phyloP scores from a whole-genome alignment of 2,329 filamentous ascomycete genomes.

The Colletotrichum sansevieriae region DNA sequence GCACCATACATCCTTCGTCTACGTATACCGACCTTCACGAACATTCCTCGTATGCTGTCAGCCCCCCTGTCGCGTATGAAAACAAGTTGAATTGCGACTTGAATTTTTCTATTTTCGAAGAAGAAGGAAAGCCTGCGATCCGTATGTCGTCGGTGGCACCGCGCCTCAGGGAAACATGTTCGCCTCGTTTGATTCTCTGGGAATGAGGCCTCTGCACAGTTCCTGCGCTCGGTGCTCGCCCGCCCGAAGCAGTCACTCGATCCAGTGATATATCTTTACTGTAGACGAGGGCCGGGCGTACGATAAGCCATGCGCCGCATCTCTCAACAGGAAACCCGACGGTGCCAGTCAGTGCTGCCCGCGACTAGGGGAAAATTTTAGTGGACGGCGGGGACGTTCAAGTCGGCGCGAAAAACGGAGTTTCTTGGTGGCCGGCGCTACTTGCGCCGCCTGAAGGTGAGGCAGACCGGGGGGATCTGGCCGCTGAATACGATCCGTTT shows the following conservation, averaged over 20 bases:
- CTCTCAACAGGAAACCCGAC: constrained; percentile 7
- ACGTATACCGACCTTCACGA: too few relatives aligned
- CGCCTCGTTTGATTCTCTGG: too few relatives aligned
- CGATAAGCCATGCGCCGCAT: not conserved
- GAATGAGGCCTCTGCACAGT: too few relatives aligned
- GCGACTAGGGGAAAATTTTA: not conserved
- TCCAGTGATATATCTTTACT: constrained; percentile 14
- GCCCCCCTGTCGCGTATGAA: too few relatives aligned
- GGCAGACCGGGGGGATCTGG: not conserved
- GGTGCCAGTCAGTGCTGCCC: constrained; percentile 7
- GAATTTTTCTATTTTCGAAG: too few relatives aligned
- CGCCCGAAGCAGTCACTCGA: constrained; percentile 18
- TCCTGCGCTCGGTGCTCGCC: constrained; percentile 2
- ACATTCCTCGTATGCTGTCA: too few relatives aligned
- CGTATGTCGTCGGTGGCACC: not conserved
- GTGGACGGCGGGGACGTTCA: not conserved
- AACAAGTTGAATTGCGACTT: too few relatives aligned
- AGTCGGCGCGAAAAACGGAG: constrained; percentile 3
- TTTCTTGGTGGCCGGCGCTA: not conserved
- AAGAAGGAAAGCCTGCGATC: too few relatives aligned
- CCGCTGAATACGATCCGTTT: not conserved
- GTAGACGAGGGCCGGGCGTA: constrained; percentile 1
- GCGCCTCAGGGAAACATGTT: too few relatives aligned
- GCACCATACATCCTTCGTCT: too few relatives aligned
- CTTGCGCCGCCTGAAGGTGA: constrained; percentile 16